These are phyloP conservation scores for Fusarium marasasianum DNA, from an alignment of 2,329 filamentous ascomycete genomes.

Conservation along the genomic window DNA sequence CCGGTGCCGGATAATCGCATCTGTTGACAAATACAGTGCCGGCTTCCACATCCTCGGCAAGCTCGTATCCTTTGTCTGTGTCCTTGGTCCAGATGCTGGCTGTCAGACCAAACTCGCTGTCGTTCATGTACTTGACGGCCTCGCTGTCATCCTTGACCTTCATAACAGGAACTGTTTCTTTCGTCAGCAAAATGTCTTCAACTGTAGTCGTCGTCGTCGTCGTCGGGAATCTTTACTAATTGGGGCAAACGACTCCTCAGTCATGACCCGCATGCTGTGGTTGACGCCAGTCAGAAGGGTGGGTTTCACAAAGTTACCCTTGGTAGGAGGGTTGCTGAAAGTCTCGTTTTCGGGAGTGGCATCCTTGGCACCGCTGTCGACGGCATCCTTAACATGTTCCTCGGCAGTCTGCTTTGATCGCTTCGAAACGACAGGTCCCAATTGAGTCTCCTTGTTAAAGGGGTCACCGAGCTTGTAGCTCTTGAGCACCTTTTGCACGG, in stretches of 20 bases:
- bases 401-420: slow-evolving; percentile 79
- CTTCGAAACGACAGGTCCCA: slow-evolving; percentile 90
- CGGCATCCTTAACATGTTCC: slow-evolving; percentile 81
- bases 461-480: slow-evolving; percentile 92
- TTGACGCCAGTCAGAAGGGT: slow-evolving; percentile 82
- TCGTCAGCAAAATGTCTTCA: slow-evolving; percentile 4
- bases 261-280: slow-evolving; percentile 90
- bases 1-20: slow-evolving; percentile 90
- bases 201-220: background rate
- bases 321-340: slow-evolving; percentile 76
- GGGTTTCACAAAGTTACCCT: slow-evolving; percentile 89
- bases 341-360: slow-evolving; percentile 83
- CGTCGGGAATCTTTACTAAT: slow-evolving; percentile 23
- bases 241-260: slow-evolving; percentile 87
- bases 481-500: slow-evolving; percentile 80
- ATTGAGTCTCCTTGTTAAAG: slow-evolving; percentile 77
- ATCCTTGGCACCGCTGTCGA: slow-evolving; percentile 85
- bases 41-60: slow-evolving; percentile 85
- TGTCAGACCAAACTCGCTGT: slow-evolving; percentile 91
- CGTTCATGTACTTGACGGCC: slow-evolving; percentile 88
- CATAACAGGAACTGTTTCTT: slow-evolving; percentile 71
- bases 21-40: slow-evolving; percentile 97
- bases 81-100: slow-evolving; percentile 99
- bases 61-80: slow-evolving; percentile 74
- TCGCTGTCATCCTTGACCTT: slow-evolving; percentile 84